Evolutionary conservation across 768 basidiomycete species (phyloP), one percentile per base, ranked within the genome.

Genomic region (Neoboletus magnificus): DNA sequence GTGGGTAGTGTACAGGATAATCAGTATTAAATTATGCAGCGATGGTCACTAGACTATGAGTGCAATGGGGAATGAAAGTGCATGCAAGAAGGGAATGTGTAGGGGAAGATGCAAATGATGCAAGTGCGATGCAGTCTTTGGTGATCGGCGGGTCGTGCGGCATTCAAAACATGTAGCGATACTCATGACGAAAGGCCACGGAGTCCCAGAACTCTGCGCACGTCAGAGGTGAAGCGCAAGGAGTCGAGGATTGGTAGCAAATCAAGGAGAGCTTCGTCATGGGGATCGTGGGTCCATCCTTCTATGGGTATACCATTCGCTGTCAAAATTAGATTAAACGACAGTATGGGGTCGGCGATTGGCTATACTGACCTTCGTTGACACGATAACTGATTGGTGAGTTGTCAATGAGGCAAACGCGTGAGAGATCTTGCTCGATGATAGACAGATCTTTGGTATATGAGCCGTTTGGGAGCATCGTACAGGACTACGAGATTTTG

Each of bases 261-360:
- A 75, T 98, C 95, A 53, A 99, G 86, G 53, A 99, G 77, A 22
- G 96, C 97, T 74, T 98, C 93, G 75, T 99, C 97, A 56, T 87
- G 85, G 32, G 93, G 95, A 74, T 99, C 97, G 57, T 94, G 88
- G 23, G 94, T 98, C 97, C 97, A 98, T 47, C 97, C 97, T 79
- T 98, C 96, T 73, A 99, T 93, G 33, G 97, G 97, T 66, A 99
- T 93, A 50, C 94, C 97, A 71, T 99, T 99, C 50, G 92, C 97
- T 98, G 69, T 54, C 25, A 36, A 10, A 10, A 48, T 18, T 23
- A 5, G 20, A 42, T 65, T 42, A 52, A 44, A 47, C 18, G 45
- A 50, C 35, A 50, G 13, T 20, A 9, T 36, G 29, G n/a, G 40
- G 29, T 36, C 29, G 12, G 42, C 45, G 22, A 37, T 35, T 40